Evolutionary conservation across 805 yeast genomes (phyloP).

Genomic region (Kazachstania psychrophila): DNA sequence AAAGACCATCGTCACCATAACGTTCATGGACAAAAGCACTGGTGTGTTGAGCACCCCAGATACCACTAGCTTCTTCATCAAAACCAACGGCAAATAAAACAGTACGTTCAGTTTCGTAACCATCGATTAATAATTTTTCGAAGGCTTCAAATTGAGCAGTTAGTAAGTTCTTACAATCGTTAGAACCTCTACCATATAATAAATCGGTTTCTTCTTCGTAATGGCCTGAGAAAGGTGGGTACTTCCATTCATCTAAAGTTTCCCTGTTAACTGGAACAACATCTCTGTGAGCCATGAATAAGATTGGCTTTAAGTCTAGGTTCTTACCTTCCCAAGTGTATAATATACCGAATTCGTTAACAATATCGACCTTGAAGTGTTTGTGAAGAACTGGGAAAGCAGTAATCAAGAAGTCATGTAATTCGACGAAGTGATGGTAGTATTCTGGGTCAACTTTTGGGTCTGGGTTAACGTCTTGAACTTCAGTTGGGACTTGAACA

Average conservation of each 20-base stretch:
- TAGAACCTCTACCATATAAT: conserved; percentile 70
- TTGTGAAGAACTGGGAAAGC: conserved; percentile 50
- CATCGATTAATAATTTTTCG: conserved; percentile 43
- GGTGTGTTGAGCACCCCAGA: conserved; percentile 47
- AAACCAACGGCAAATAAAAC: conserved; percentile 60
- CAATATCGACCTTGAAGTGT: conserved; percentile 40
- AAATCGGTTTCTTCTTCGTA: conserved; percentile 48
- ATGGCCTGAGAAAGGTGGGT: conserved; percentile 57
- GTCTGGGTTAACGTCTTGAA: conserved; percentile 41
- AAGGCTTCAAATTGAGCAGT: conserved; percentile 57
- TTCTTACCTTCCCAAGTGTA: conserved; percentile 56
- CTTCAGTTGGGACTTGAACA: conserved; percentile 54
- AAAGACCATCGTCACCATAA: conserved; percentile 53
- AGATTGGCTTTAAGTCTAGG: conserved; percentile 46
- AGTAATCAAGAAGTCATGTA: conserved; percentile 44
- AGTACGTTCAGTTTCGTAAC: conserved; percentile 53
- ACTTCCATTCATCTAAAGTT: conserved; percentile 51
- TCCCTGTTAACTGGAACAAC: conserved; percentile 70
- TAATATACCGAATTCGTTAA: conserved; percentile 59
- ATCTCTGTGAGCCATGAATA: conserved; percentile 76
- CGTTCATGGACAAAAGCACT: conserved; percentile 38
- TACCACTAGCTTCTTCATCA: conserved; percentile 70
- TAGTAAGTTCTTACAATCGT: conserved; percentile 66
- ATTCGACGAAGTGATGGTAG: conserved; percentile 39
- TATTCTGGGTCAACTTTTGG: conserved; percentile 24